Evolutionary conservation across 768 basidiomycete species (phyloP), one percentile per base, ranked within the genome.

Genomic region (Mycena amicta): DNA sequence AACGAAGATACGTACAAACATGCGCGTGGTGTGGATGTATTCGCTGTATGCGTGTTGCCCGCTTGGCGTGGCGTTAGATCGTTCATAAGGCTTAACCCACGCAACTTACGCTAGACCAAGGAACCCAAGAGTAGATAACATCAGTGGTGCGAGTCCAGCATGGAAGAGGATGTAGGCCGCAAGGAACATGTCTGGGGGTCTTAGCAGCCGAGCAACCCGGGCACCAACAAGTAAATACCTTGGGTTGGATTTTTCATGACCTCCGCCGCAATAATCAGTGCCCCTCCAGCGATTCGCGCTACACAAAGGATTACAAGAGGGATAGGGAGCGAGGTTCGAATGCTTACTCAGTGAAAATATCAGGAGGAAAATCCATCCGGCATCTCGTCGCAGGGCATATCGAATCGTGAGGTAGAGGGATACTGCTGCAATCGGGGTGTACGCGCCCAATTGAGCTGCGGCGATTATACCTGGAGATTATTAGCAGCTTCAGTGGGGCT

Each of bases 341-440:
- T 29, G 75, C 84, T 67, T 60, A 87, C 87, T 70, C 43, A 81
- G 60, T 12, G 86, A 79, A 60, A 90, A 87, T 13, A 87, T 71
- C 45, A 82, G 75, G n/a, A 89, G 75, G 61, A 83, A 82, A n/a
- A 89, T 69, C 86, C 86, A 90, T 57, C 86, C 88, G 28, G 79
- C 83, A 68, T 86, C 81, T 41, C 79, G 76, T 56, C 81, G 70
- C 63, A 87, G 77, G 37, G 80, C 83, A 75, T 89, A 84, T 29
- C 78, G 82, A 50, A 77, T 66, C 49, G 78, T 71, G 47, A 87
- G 69, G 40, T 77, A 67, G 49, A 80, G 28, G 1, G 83, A 76
- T 33, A 86, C 52, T 52, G 75, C 59, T 22, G 81, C 68, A 64
- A 89, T 68, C 26, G 87, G 89, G 27, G 80, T 66, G 69, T 88